A percentile compares a stretch with the other conserved stretches of the same genome.
Conservation (phyloP, 352 stramenopile species). For the Globisporangium nunn region DNA sequence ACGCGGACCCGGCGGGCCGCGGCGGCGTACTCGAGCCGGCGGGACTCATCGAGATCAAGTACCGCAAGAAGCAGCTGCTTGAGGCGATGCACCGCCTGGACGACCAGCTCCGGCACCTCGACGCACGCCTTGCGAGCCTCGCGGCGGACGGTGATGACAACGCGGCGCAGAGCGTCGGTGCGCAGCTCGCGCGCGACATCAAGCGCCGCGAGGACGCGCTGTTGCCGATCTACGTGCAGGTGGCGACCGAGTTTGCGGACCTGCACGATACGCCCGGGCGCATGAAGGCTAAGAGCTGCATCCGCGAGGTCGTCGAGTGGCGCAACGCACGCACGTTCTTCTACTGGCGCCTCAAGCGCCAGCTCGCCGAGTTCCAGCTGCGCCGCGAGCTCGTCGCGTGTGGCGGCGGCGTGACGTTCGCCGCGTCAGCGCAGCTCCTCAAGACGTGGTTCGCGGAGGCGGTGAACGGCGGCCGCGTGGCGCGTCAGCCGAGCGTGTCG, state of each 20-base stretch:
- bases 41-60: constrained; percentile 99
- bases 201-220: constrained; percentile 89
- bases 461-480: constrained; percentile 66
- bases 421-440: constrained; percentile 50
- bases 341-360: constrained; percentile 97
- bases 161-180: constrained; percentile 14
- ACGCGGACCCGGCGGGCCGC: constrained; percentile 90
- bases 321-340: constrained; percentile 94
- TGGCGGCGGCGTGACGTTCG: constrained; percentile 37
- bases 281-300: constrained; percentile 99
- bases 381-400: constrained; percentile 47
- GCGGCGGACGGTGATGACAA: constrained; percentile 30
- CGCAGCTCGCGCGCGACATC: constrained; percentile 88
- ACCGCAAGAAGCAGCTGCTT: constrained; percentile 96
- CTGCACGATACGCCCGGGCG: constrained; percentile 99
- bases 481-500: constrained; percentile 51
- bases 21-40: constrained; percentile 98
- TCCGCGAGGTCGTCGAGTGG: constrained; percentile 96
- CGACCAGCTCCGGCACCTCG: constrained; percentile 88
- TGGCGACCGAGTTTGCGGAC: constrained; percentile 99
- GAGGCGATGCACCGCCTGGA: constrained; percentile 97
- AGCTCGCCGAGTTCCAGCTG: constrained; percentile 95
- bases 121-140: constrained; percentile 50
- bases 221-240: constrained; percentile 96
- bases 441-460: constrained; percentile 79